Evolutionary conservation across 2,329 filamentous ascomycete species (phyloP).

Genomic region (Lithohypha guttulata): DNA sequence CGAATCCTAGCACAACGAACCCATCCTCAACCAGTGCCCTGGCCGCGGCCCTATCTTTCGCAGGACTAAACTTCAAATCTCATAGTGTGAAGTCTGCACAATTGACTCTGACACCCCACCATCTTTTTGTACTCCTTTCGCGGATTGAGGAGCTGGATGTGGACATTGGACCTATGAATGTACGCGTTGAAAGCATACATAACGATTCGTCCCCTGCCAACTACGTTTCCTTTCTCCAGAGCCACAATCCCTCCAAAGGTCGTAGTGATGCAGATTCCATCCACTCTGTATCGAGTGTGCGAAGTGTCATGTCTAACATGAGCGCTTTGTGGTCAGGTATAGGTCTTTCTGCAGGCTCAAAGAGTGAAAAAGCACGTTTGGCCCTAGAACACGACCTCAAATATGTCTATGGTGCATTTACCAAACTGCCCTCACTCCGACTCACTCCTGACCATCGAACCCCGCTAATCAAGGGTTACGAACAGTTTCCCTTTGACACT

Average conservation of each 20-base stretch:
- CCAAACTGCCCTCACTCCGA: constrained; percentile 87
- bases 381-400: constrained; percentile 78
- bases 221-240: constrained; percentile 79
- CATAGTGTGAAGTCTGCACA: constrained; percentile 80
- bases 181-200: constrained; percentile 88
- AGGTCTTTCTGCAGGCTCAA: constrained; percentile 65
- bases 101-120: constrained; percentile 85
- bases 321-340: constrained; percentile 85
- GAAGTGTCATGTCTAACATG: constrained; percentile 96
- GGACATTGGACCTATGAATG: constrained; percentile 87
- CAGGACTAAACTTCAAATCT: constrained; percentile 73
- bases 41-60: constrained; percentile 76
- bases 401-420: constrained; percentile 96
- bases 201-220: constrained; percentile 75
- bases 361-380: constrained; percentile 81
- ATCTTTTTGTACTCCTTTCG: constrained; percentile 91
- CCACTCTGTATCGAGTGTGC: constrained; percentile 89
- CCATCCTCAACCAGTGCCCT: constrained; percentile 49
- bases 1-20: constrained; percentile 49
- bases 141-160: constrained; percentile 90
- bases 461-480: constrained; percentile 79
- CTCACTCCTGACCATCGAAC: constrained; percentile 89
- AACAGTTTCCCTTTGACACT: constrained; percentile 96
- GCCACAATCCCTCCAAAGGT: constrained; percentile 65
- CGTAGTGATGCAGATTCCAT: constrained; percentile 81